Percentiles rank a stretch among this genome's conserved stretches.
phyloP scores from a whole-genome alignment of 495 filamentous ascomycete species.

The Schizothecium vesticola region DNA sequence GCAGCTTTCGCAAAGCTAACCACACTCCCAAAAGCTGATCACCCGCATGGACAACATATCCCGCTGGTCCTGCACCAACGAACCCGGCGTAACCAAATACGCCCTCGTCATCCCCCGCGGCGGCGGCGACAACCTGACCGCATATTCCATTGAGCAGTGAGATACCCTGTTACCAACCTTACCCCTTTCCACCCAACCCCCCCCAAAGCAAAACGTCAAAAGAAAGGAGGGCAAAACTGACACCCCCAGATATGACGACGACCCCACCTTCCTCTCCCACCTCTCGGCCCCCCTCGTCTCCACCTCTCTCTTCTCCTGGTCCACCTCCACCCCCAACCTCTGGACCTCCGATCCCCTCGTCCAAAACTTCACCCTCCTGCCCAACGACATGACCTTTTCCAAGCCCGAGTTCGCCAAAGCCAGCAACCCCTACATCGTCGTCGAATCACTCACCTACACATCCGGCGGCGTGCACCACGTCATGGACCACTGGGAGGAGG shows the following conservation, averaged over 20 bases:
- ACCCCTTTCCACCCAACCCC: no score
- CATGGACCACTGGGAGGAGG: slow-evolving; percentile 12
- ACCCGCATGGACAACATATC: slow-evolving; percentile 12
- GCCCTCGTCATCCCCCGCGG: slow-evolving; percentile 11
- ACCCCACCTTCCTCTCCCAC: slow-evolving; percentile 4
- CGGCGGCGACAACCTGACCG: slow-evolving; percentile 11
- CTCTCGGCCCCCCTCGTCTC: no score
- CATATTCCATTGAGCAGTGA: slow-evolving; percentile 13
- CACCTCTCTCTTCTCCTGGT: slow-evolving; percentile 5
- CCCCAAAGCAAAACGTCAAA: no score
- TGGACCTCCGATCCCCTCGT: slow-evolving; percentile 3
- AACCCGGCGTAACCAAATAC: slow-evolving; percentile 9
- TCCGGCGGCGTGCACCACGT: slow-evolving; percentile 8
- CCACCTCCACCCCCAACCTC: slow-evolving; percentile 7
- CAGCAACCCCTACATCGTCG: slow-evolving; percentile 10
- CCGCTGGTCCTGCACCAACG: slow-evolving; percentile 10
- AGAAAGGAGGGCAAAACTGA: neutral
- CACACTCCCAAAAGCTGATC: slow-evolving; percentile 3
- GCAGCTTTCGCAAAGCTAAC: neutral
- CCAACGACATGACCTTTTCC: slow-evolving; percentile 5
- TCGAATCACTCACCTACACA: slow-evolving; percentile 7
- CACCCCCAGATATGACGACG: slow-evolving; percentile 7
- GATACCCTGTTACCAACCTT: neutral
- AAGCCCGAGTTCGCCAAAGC: slow-evolving; percentile 13
- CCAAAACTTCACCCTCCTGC: slow-evolving; percentile 11